Conservation (phyloP, 371 early-diverging fungal genomes). For the Thermomucor indicae-seudaticae region DNA sequence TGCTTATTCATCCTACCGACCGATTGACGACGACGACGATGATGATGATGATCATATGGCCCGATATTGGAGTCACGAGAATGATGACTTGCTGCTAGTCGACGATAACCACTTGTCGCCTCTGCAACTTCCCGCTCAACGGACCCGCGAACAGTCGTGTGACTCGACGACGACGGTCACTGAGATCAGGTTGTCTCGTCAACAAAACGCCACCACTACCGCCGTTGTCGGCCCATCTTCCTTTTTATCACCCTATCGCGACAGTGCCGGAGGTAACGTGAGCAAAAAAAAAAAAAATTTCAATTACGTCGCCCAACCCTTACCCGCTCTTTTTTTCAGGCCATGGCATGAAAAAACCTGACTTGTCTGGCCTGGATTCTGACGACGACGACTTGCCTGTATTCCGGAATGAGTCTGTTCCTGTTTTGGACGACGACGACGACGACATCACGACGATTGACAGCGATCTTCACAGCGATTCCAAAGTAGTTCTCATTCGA, state of each 20-base stretch:
- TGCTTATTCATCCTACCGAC: conserved; percentile 10
- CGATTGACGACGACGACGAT: conserved; percentile 6
- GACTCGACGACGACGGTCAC: conserved; percentile 30
- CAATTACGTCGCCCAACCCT: too few relatives aligned
- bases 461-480: conserved; percentile 6
- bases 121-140: conserved; percentile 33
- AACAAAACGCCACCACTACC: background rate
- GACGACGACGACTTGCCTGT: conserved; percentile 16
- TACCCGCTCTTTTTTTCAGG: too few relatives aligned
- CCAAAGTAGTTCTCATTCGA: conserved; percentile 24
- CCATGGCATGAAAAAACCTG: too few relatives aligned
- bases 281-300: too few relatives aligned
- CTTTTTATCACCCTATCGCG: too few relatives aligned
- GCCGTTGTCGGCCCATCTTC: conserved; percentile 19
- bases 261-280: too few relatives aligned
- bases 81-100: conserved; percentile 7
- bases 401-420: conserved; percentile 14
- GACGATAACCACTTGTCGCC: conserved; percentile 31
- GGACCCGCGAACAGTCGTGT: conserved; percentile 30
- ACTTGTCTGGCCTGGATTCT: too few relatives aligned
- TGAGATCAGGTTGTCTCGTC: too few relatives aligned
- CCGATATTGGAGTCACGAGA: background rate
- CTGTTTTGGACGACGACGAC: conserved; percentile 13
- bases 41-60: conserved; percentile 2
- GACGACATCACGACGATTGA: conserved; percentile 5